These are phyloP conservation scores for Elongisporangium undulatum DNA, from an alignment of 352 stramenopile species.

Conservation along the genomic window DNA sequence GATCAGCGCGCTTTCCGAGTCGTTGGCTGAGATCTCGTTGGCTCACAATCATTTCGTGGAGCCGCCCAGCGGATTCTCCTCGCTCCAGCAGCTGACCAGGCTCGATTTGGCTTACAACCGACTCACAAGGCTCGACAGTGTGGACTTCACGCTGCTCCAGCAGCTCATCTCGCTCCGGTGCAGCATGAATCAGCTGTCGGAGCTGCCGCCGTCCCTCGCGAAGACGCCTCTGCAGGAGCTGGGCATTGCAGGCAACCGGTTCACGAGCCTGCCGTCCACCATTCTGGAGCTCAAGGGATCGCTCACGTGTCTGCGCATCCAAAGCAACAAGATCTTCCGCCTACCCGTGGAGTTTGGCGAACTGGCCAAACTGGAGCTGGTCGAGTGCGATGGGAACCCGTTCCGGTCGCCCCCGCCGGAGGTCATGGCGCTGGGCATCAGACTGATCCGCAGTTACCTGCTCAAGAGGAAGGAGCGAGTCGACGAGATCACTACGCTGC, in stretches of 20 bases:
- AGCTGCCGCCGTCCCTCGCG: conserved; percentile 37
- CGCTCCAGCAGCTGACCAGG: conserved; percentile 22
- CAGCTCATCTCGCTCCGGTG: conserved; percentile 32
- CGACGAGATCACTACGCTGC: conserved; percentile 36
- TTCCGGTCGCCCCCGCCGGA: conserved; percentile 62
- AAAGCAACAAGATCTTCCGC: conserved; percentile 66
- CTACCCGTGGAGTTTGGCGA: conserved; percentile 55
- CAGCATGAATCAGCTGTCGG: conserved; percentile 43
- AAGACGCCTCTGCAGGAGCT: conserved; percentile 41
- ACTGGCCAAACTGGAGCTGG: conserved; percentile 27
- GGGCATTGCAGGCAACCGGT: conserved; percentile 48
- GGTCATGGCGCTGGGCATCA: conserved; percentile 52
- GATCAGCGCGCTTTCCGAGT: conserved; percentile 22
- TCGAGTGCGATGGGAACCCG: conserved; percentile 72
- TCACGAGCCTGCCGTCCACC: conserved; percentile 36
- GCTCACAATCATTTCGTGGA: conserved; percentile 50
- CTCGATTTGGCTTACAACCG: conserved; percentile 73
- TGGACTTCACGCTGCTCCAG: conserved; percentile 36
- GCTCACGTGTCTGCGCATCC: conserved; percentile 45
- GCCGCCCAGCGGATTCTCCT: conserved; percentile 21
- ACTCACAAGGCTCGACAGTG: conserved; percentile 32
- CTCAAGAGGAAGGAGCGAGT: conserved; percentile 56
- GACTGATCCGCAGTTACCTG: conserved; percentile 45
- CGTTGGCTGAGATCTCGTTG: conserved; percentile 32
- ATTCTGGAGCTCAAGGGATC: conserved; percentile 39